Percentiles rank a stretch among this genome's conserved stretches.
Evolutionary conservation across 345 rosid species (phyloP).

Genomic region (Abelmoschus esculentus): DNA sequence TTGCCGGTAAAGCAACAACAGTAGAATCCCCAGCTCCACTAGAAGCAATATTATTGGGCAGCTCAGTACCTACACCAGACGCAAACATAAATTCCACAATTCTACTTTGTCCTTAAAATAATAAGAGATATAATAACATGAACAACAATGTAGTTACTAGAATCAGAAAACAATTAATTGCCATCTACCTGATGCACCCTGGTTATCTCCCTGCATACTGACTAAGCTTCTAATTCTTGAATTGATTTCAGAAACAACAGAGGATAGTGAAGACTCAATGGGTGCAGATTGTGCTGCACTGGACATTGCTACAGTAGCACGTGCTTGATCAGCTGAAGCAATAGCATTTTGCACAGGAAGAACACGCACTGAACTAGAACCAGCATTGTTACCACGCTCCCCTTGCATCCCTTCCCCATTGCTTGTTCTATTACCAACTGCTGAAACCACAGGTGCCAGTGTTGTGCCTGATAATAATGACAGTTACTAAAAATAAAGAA

Average conservation of each 20-base stretch:
- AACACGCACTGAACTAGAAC: conserved; percentile 31
- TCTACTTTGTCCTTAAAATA: conserved; percentile 27
- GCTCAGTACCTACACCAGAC: conserved; percentile 26
- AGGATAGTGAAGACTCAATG: conserved; percentile 32
- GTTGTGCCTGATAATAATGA: conserved; percentile 38
- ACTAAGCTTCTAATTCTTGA: conserved; percentile 39
- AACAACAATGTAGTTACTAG: conserved; percentile 6
- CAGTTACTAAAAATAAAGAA: background rate
- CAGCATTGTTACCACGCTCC: conserved; percentile 32
- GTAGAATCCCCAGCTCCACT: conserved; percentile 31
- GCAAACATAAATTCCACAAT: conserved; percentile 20
- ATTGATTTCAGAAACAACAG: conserved; percentile 34
- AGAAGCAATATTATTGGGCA: conserved; percentile 20
- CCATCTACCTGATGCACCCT: conserved; percentile 41
- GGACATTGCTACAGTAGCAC: conserved; percentile 26
- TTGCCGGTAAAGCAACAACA: conserved; percentile 15
- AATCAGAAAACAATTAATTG: conserved; percentile 5
- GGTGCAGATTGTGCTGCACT: conserved; percentile 26
- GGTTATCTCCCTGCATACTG: conserved; percentile 44
- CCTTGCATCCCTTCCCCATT: conserved; percentile 47
- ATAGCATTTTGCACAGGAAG: conserved; percentile 41
- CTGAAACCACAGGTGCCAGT: conserved; percentile 44
- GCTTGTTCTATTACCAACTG: conserved; percentile 41
- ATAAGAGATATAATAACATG: conserved; percentile 3
- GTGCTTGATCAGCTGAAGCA: conserved; percentile 43